Evolutionary conservation across 202 grass and related monocot genomes (phyloP).

Genomic region (Schoenoplectus triqueter): DNA sequence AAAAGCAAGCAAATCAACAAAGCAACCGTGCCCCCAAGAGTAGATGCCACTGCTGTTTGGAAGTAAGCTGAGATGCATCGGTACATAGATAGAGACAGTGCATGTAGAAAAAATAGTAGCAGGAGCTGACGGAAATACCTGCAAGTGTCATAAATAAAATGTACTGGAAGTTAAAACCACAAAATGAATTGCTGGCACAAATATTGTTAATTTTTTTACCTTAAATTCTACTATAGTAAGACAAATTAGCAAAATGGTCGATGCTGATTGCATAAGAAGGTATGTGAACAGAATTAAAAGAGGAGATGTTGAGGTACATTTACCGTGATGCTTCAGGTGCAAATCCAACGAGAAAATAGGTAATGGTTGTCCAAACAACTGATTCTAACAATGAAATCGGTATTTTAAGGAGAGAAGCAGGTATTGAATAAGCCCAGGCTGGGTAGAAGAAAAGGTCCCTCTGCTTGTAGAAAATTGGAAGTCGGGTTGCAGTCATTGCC

Average conservation of each 20-base stretch:
- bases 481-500: slow-evolving; percentile 58
- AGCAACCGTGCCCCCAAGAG: slow-evolving; percentile 6
- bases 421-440: slow-evolving; percentile 84
- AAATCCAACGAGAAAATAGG: slow-evolving; percentile 89
- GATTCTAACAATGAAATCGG: slow-evolving; percentile 75
- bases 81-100: slow-evolving; percentile 57
- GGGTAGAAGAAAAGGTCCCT: slow-evolving; percentile 82
- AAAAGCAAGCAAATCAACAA: slow-evolving; percentile 33
- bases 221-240: neutral
- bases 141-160: slow-evolving; percentile 12
- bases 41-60: slow-evolving; percentile 50
- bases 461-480: slow-evolving; percentile 81
- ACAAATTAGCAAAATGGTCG: neutral
- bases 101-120: slow-evolving; percentile 60
- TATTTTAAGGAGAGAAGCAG: slow-evolving; percentile 68
- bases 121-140: slow-evolving; percentile 73
- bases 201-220: neutral
- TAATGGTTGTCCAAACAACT: slow-evolving; percentile 74
- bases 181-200: neutral
- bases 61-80: slow-evolving; percentile 55
- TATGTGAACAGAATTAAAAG: neutral
- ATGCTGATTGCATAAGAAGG: neutral
- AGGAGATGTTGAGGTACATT: neutral
- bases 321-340: slow-evolving; percentile 69
- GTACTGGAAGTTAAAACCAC: neutral